Evolutionary conservation across 1,284 basidiomycete genomes (phyloP).

Genomic region (Anthracocystis walkeri): DNA sequence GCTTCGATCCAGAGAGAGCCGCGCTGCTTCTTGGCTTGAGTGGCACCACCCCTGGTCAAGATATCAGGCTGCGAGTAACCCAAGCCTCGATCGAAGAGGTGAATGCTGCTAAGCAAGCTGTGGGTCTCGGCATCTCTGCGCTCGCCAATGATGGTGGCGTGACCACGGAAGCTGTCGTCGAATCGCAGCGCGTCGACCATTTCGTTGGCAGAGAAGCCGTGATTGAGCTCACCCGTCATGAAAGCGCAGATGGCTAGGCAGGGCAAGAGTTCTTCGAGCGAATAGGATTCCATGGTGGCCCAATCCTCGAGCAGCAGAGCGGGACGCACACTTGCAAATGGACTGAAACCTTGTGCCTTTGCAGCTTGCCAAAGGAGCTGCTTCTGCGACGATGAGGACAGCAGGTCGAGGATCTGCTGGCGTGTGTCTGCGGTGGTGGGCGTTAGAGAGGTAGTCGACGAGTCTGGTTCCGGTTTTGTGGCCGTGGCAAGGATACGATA

Average conservation of each 20-base stretch:
- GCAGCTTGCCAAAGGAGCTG: constrained; percentile 32
- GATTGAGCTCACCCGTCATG: constrained; percentile 46
- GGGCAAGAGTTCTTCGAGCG: constrained; percentile 37
- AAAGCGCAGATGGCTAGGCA: constrained; percentile 42
- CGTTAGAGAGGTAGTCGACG: not conserved
- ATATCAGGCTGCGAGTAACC: constrained; percentile 47
- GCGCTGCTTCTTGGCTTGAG: constrained; percentile 15
- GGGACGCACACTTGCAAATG: constrained; percentile 40
- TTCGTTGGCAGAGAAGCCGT: constrained; percentile 45
- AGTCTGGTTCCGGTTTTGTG: constrained; percentile 8
- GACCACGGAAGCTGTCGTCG: constrained; percentile 20
- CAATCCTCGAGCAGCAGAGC: constrained; percentile 47
- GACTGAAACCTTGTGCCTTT: constrained; percentile 39
- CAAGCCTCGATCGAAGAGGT: constrained; percentile 48
- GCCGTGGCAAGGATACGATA: constrained; percentile 43
- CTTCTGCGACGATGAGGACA: constrained; percentile 21
- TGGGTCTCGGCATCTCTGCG: constrained; percentile 30
- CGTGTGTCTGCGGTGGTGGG: constrained; percentile 36
- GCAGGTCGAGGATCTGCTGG: constrained; percentile 33
- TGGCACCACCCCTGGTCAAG: constrained; percentile 10
- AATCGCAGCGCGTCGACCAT: constrained; percentile 30
- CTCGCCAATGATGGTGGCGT: constrained; percentile 23
- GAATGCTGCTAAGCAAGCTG: constrained; percentile 38
- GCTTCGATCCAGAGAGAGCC: constrained; percentile 41
- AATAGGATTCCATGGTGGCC: constrained; percentile 46